Percentiles rank a stretch among this genome's conserved stretches.
phyloP scores from a whole-genome alignment of 1,139 yeast species.

The Nakaseomyces glabratus region DNA sequence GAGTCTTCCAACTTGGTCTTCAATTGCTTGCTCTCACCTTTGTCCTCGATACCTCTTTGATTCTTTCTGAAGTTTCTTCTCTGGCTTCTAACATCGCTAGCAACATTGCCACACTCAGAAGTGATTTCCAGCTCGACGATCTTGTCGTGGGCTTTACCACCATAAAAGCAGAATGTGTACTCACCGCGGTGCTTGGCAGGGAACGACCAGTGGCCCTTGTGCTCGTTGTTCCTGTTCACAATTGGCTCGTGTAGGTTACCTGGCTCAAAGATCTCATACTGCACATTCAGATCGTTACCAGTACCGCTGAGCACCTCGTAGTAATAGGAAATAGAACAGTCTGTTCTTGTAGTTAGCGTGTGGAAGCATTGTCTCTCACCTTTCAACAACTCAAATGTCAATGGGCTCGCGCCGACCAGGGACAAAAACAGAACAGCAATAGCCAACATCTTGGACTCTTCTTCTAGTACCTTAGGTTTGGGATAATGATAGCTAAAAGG shows the following conservation, averaged over 20 bases:
- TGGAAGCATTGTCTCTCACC: slow-evolving; percentile 73
- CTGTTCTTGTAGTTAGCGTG: slow-evolving; percentile 56
- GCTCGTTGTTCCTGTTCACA: slow-evolving; percentile 52
- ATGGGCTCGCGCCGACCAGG: slow-evolving; percentile 33
- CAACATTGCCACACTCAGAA: slow-evolving; percentile 34
- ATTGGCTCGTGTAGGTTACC: slow-evolving; percentile 41
- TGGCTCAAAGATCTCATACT: slow-evolving; percentile 68
- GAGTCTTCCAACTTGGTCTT: slow-evolving; percentile 48
- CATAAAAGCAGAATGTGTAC: slow-evolving; percentile 85
- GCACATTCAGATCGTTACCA: slow-evolving; percentile 58
- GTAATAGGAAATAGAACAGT: slow-evolving; percentile 65
- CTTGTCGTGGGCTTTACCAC: slow-evolving; percentile 82
- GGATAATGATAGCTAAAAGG: too few species aligned
- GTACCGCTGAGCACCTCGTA: slow-evolving; percentile 94
- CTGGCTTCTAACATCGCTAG: slow-evolving; percentile 56
- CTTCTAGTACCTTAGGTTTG: too few species aligned
- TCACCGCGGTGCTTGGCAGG: slow-evolving; percentile 67
- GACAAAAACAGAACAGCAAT: slow-evolving; percentile 18
- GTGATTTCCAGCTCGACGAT: slow-evolving; percentile 81
- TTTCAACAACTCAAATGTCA: slow-evolving; percentile 73
- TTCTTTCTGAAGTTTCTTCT: slow-evolving; percentile 42
- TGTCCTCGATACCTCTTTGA: slow-evolving; percentile 14
- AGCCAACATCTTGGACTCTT: too few species aligned
- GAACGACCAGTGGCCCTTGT: slow-evolving; percentile 81
- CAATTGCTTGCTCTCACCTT: slow-evolving; percentile 31